Conservation (phyloP, 2,329 filamentous ascomycete genomes). For the Rasamsonia emersonii region DNA sequence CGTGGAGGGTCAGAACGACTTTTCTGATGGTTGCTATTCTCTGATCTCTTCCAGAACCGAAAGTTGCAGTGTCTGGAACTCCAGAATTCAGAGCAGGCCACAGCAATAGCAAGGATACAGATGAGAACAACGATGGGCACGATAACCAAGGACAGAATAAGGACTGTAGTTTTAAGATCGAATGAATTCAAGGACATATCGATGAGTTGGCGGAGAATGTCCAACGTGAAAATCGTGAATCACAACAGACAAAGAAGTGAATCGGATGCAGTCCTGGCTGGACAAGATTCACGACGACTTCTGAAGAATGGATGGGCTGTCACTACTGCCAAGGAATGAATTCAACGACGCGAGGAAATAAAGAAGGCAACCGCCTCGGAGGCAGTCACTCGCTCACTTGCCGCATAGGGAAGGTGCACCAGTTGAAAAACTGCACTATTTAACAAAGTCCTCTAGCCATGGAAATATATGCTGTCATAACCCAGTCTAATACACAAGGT, state of each 20-base stretch:
- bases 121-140: slow-evolving; percentile 40
- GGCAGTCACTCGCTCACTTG: no score
- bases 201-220: slow-evolving; percentile 9
- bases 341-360: no score
- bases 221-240: slow-evolving; percentile 7
- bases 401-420: no score
- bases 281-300: no score
- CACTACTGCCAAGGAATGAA: no score
- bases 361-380: no score
- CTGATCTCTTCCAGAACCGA: slow-evolving; percentile 15
- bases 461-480: no score
- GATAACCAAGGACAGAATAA: slow-evolving; percentile 38
- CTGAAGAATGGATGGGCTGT: no score
- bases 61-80: slow-evolving; percentile 12
- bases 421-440: no score
- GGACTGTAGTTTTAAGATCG: slow-evolving; percentile 27
- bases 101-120: slow-evolving; percentile 26
- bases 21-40: slow-evolving; percentile 17
- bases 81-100: slow-evolving; percentile 32
- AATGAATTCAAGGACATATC: slow-evolving; percentile 22
- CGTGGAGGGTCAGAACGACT: slow-evolving; percentile 24
- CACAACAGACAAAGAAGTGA: slow-evolving; percentile 1
- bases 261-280: no score
- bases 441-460: no score
- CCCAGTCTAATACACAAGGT: no score